These are phyloP conservation scores for Filosporella fistucella DNA, from an alignment of 495 filamentous ascomycete genomes.

Conservation along the genomic window DNA sequence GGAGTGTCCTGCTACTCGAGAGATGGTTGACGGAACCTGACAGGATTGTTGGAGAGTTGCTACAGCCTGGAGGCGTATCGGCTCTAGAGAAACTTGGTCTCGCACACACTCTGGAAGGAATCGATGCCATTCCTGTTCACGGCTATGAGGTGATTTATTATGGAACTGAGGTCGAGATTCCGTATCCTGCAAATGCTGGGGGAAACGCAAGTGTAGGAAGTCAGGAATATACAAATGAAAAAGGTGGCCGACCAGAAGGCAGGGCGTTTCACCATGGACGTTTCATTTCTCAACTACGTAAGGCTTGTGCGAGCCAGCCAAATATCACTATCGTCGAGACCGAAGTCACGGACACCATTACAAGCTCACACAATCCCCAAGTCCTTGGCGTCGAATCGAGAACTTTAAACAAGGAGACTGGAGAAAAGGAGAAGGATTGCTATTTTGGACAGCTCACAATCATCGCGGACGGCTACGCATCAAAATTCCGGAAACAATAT, in stretches of 20 bases:
- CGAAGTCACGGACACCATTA: constrained; percentile 59
- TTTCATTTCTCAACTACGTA: constrained; percentile 71
- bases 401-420: constrained; percentile 47
- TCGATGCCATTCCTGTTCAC: constrained; percentile 75
- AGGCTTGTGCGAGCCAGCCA: constrained; percentile 57
- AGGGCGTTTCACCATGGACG: constrained; percentile 79
- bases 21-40: constrained; percentile 88
- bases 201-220: neutral
- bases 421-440: constrained; percentile 56
- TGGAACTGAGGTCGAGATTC: constrained; percentile 70
- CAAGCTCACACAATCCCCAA: constrained; percentile 49
- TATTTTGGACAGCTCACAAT: constrained; percentile 88
- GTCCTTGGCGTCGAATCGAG: constrained; percentile 72
- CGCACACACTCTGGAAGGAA: constrained; percentile 76
- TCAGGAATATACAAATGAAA: constrained; percentile 16
- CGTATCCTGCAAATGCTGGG: constrained; percentile 52
- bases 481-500: constrained; percentile 83
- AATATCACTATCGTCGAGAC: constrained; percentile 75
- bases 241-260: constrained; percentile 50
- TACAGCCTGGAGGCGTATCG: constrained; percentile 86
- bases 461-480: constrained; percentile 88
- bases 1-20: constrained; percentile 89
- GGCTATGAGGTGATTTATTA: constrained; percentile 89
- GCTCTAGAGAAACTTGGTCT: constrained; percentile 81
- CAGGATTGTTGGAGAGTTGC: constrained; percentile 90